Percentiles rank a stretch among this genome's conserved stretches.
Evolutionary conservation across 495 filamentous ascomycete species (phyloP).

Genomic region (Lasiosphaeria hispida): DNA sequence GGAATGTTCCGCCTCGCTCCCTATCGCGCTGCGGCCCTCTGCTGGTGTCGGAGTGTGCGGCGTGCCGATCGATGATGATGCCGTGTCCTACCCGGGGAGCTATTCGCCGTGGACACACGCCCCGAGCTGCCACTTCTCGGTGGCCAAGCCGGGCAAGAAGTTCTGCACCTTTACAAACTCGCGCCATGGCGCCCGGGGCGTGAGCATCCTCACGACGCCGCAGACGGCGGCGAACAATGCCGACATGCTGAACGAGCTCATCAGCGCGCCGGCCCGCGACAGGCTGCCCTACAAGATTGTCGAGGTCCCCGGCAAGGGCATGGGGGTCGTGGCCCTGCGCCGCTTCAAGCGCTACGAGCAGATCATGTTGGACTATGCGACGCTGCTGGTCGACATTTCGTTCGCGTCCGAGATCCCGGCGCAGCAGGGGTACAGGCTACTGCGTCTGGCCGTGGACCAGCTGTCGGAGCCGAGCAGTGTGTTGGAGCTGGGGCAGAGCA

Average conservation of each 20-base stretch:
- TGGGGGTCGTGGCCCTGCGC: constrained; percentile 36
- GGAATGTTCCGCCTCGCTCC: too few species aligned
- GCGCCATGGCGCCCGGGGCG: constrained; percentile 32
- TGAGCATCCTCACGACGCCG: constrained; percentile 38
- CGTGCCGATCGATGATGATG: constrained; percentile 5
- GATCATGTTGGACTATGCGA: constrained; percentile 40
- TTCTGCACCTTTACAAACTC: constrained; percentile 43
- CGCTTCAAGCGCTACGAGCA: constrained; percentile 29
- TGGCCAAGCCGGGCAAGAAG: constrained; percentile 10
- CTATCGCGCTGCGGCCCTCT: too few species aligned
- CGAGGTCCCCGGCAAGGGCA: constrained; percentile 39
- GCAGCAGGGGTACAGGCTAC: constrained; percentile 27
- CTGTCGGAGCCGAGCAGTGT: constrained; percentile 33
- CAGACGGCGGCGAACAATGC: constrained; percentile 28
- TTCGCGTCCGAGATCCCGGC: constrained; percentile 33
- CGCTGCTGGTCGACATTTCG: constrained; percentile 32
- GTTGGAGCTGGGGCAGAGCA: constrained; percentile 32
- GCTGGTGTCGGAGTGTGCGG: background rate
- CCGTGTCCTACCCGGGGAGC: background rate
- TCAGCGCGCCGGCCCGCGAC: constrained; percentile 3
- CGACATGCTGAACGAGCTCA: constrained; percentile 28
- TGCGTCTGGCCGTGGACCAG: constrained; percentile 35
- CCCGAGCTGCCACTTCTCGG: constrained; percentile 28
- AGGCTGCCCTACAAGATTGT: constrained; percentile 26
- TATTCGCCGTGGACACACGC: constrained; percentile 38